These are phyloP conservation scores for Syzygium malaccense DNA, from an alignment of 441 rosid species.

Conservation along the genomic window DNA sequence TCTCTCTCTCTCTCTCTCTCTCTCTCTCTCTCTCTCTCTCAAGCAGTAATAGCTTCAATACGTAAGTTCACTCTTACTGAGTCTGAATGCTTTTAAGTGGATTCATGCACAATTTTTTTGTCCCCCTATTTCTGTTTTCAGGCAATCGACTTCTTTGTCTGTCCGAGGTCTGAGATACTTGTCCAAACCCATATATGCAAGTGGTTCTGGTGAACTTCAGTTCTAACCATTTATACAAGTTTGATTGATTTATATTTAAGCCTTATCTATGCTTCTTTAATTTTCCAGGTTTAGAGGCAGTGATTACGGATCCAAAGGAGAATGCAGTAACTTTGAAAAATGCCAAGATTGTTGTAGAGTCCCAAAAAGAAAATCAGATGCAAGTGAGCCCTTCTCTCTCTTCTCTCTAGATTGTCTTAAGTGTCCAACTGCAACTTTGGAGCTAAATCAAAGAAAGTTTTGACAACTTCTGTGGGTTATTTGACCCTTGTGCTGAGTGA, in stretches of 20 bases:
- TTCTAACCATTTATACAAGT: background rate
- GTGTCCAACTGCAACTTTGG: background rate
- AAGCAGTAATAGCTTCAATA: background rate
- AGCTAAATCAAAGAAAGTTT: background rate
- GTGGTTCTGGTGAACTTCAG: slow-evolving; percentile 34
- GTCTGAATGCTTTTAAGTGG: background rate
- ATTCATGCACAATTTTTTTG: background rate
- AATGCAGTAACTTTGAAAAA: slow-evolving; percentile 30
- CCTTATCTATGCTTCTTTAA: background rate
- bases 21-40: background rate
- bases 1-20: background rate
- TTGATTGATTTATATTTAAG: background rate
- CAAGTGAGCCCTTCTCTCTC: slow-evolving; percentile 23
- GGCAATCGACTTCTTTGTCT: slow-evolving; percentile 1
- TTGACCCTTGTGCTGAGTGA: background rate
- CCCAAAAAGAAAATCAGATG: slow-evolving; percentile 32
- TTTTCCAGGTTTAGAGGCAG: slow-evolving; percentile 37
- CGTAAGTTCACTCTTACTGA: background rate
- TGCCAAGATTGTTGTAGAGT: slow-evolving; percentile 37
- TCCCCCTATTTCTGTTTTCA: background rate
- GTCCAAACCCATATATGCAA: slow-evolving; percentile 26
- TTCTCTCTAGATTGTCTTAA: background rate
- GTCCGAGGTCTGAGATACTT: background rate
- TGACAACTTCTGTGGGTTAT: background rate
- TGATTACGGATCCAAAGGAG: slow-evolving; percentile 35